Evolutionary conservation across 192 early-diverging fungal species (phyloP).

Genomic region (Coemansia sp.): DNA sequence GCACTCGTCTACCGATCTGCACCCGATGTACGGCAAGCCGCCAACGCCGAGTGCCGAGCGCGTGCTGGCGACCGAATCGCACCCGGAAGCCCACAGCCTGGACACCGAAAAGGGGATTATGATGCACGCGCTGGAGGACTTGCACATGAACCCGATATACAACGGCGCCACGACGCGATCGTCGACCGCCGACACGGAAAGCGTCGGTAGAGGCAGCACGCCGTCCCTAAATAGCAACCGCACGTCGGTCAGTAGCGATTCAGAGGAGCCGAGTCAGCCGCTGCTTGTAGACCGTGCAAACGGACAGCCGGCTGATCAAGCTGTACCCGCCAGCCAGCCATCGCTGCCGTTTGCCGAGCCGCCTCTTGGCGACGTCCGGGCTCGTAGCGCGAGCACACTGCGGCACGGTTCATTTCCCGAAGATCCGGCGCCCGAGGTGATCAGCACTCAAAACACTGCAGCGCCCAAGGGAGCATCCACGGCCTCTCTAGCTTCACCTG

Average conservation of each 20-base stretch:
- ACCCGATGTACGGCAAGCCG: conserved; percentile 27
- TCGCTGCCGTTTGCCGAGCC: background rate
- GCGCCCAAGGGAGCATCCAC: too few species aligned
- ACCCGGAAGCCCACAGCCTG: conserved; percentile 38
- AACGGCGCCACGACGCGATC: conserved; percentile 10
- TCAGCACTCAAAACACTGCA: too few species aligned
- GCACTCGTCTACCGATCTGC: conserved; percentile 55
- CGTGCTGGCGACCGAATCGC: conserved; percentile 9
- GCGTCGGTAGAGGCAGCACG: conserved; percentile 6
- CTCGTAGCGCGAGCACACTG: conserved; percentile 27
- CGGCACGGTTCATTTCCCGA: conserved; percentile 28
- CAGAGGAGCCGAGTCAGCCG: background rate
- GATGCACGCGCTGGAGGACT: conserved; percentile 25
- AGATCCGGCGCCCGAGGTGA: background rate
- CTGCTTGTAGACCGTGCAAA: background rate
- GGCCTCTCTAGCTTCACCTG: background rate
- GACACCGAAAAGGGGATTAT: conserved; percentile 29
- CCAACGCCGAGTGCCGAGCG: conserved; percentile 5
- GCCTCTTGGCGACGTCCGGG: background rate
- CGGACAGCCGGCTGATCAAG: too few species aligned
- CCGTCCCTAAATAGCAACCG: conserved; percentile 2
- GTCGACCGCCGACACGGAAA: conserved; percentile 22
- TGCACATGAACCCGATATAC: conserved; percentile 46
- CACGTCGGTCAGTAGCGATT: conserved; percentile 9
- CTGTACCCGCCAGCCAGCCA: background rate